A percentile compares a stretch with the other conserved stretches of the same genome.
Conservation (phyloP, 2,329 filamentous ascomycete genomes). For the Pyricularia sp. region DNA sequence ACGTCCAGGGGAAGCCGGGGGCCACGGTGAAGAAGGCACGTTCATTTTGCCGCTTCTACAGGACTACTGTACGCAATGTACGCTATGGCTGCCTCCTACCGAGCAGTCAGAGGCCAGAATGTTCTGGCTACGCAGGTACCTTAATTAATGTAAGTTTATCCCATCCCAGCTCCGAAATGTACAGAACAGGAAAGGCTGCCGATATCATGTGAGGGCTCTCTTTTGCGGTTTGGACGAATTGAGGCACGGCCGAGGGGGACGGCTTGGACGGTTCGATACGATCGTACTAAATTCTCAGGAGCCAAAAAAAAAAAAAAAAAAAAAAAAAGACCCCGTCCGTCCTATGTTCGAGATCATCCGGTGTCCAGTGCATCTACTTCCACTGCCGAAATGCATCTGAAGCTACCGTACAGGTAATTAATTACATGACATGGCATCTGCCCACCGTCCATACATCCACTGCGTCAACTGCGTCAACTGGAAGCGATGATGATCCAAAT, state of each 20-base stretch:
- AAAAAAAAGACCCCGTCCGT: too few species aligned
- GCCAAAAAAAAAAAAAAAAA: background rate
- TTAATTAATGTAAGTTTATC: background rate
- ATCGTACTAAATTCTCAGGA: too few species aligned
- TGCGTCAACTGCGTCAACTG: background rate
- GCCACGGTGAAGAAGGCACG: background rate
- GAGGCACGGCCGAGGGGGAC: too few species aligned
- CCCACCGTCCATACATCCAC: background rate
- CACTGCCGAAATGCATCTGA: background rate
- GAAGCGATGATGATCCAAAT: background rate
- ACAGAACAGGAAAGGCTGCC: background rate
- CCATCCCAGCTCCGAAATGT: background rate
- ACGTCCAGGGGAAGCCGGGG: background rate
- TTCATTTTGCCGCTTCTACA: background rate
- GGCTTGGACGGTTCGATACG: too few species aligned
- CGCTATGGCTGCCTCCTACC: background rate
- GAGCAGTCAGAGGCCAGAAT: background rate
- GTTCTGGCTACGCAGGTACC: too few species aligned
- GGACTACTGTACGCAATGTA: too few species aligned
- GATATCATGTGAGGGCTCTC: background rate
- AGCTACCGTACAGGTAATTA: background rate
- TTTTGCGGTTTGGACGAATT: background rate
- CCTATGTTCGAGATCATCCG: background rate
- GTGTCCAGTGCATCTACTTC: background rate
- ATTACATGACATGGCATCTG: background rate